Base-by-base conservation (phyloP, 2,329 filamentous ascomycete genomes). In the Alternaria infectoria region DNA sequence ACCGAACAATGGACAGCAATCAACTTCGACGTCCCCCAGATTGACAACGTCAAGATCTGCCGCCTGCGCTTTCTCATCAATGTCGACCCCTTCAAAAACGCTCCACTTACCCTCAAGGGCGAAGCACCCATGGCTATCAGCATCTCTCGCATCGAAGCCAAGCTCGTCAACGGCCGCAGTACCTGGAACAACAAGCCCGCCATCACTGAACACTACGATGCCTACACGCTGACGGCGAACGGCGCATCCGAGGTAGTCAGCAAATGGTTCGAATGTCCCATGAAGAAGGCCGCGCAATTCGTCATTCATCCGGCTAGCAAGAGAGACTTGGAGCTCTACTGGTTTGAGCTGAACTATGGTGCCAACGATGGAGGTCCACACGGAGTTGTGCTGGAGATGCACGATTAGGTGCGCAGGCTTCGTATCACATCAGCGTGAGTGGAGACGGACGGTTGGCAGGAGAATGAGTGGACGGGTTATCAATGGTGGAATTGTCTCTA, bases 331-430 rank as follows among this genome's bases (percentile, higher is more conserved):
- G 69, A 66, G 15, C 54, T 74, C 5, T 70, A 58, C 11, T 78
- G 77, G 76, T 78, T 69, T 66, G 77, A 79, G 62, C 40, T 77
- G 59, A 67, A 72, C 25, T 69, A 77, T 54, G 67, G 65, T 9
- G 23, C 57, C 12, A 44, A 11, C 6, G 47, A 67, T 17, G 71
- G 71, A 0, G 71, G 71, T 5, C 63, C 71, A 30, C 71, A 79
- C 68, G 77, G 77, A 2, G 65, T 79, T 49, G 71, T 71, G 28
- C 73, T 76, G 58, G 76, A 76, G 46, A 73, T 77, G 72, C 65
- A 69, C 52, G 49, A 32, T 3, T 69, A 26, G 49, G 17, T 4
- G 46, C 6, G 9, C 4, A 25, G 25, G 11, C 8, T 50, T 19
- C 13, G 3, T 4, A 23, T n/a, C 4, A 23, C 19, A 8, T 15